Conservation (phyloP, 2,329 filamentous ascomycete genomes). For the Xylariaceae sp. region DNA sequence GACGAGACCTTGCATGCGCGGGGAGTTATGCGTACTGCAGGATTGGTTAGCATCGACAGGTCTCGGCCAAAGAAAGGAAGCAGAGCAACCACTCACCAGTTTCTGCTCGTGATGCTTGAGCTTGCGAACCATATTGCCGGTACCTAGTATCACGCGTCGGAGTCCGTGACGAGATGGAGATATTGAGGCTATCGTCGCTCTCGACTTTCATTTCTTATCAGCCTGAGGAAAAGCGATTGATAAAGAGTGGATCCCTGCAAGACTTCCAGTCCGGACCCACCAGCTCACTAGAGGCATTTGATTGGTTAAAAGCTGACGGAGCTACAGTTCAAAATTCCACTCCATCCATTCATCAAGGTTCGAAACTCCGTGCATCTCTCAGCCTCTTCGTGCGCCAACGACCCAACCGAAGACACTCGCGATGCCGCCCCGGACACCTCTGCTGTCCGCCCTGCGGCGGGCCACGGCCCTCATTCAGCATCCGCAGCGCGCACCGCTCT, state of each 20-base stretch:
- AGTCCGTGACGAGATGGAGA: too few species aligned
- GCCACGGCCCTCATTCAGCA: slow-evolving; percentile 12
- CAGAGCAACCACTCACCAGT: slow-evolving; percentile 50
- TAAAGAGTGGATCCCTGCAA: too few species aligned
- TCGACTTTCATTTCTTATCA: too few species aligned
- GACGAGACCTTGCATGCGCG: too few species aligned
- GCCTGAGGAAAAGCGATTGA: too few species aligned
- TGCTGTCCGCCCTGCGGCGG: slow-evolving; percentile 17
- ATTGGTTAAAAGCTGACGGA: too few species aligned
- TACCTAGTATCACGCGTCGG: too few species aligned
- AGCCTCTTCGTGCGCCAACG: not conserved
- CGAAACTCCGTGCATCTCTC: not conserved
- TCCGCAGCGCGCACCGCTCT: too few species aligned
- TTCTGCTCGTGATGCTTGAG: slow-evolving; percentile 96
- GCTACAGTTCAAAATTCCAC: not conserved
- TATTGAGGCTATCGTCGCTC: too few species aligned
- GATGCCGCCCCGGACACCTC: slow-evolving; percentile 35
- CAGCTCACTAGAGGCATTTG: too few species aligned
- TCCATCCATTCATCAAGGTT: not conserved
- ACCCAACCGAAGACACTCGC: slow-evolving; percentile 10
- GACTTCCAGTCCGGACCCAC: too few species aligned
- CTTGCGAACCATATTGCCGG: slow-evolving; percentile 73
- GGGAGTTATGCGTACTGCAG: slow-evolving; percentile 6
- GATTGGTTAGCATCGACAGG: slow-evolving; percentile 10
- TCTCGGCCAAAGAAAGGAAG: too few species aligned